phyloP scores from a whole-genome alignment of 176 grass and related monocot species.

The Secale cereale region DNA sequence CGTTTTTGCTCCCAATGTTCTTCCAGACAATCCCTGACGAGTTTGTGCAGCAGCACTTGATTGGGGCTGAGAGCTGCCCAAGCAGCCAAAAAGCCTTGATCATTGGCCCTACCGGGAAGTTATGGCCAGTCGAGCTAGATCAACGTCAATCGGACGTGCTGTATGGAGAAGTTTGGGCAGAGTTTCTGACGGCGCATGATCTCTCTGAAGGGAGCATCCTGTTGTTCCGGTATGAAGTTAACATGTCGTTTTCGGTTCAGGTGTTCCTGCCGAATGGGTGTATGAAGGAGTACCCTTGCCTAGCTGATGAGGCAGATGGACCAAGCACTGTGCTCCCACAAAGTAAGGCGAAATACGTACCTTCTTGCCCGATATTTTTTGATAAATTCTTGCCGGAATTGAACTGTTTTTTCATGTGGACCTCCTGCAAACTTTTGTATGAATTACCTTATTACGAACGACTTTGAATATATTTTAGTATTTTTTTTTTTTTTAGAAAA shows the following conservation, averaged over 20 bases:
- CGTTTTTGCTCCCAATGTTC: neutral
- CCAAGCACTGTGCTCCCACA: neutral
- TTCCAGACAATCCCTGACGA: constrained; percentile 30
- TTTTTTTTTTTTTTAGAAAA: too few species aligned
- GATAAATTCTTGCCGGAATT: neutral
- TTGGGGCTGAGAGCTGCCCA: neutral
- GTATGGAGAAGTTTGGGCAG: constrained; percentile 10
- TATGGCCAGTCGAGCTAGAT: constrained; percentile 14
- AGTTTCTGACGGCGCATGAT: constrained; percentile 16
- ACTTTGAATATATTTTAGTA: neutral
- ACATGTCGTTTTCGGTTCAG: constrained; percentile 24
- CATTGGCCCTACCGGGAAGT: constrained; percentile 5
- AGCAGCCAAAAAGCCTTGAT: constrained; percentile 16
- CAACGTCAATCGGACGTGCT: neutral
- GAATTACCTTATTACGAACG: neutral
- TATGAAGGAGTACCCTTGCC: constrained; percentile 7
- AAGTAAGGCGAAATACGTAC: neutral
- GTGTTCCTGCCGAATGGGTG: constrained; percentile 11
- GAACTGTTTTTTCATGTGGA: neutral
- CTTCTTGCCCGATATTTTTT: neutral
- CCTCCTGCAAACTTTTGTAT: neutral
- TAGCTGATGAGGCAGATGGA: neutral
- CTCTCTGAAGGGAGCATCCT: constrained; percentile 25
- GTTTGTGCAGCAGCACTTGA: constrained; percentile 35
- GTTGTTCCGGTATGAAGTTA: constrained; percentile 30